Percentiles rank a stretch among this genome's conserved stretches.
Evolutionary conservation across 2,329 filamentous ascomycete genomes (phyloP).

Genomic region (Pyrenophora teres): DNA sequence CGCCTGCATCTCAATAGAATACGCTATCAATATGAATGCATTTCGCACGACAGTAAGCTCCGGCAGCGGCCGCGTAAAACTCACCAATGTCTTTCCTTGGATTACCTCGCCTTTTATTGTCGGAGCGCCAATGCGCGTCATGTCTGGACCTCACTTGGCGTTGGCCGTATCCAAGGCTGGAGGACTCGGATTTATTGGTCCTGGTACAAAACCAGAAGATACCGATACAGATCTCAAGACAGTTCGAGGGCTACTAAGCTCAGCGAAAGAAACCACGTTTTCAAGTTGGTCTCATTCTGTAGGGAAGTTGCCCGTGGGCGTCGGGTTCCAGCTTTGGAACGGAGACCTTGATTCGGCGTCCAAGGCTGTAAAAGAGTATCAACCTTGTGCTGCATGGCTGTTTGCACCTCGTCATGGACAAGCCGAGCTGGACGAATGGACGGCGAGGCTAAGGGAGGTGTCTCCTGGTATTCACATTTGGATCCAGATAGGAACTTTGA

Average conservation of each 20-base stretch:
- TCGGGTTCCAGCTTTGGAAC: constrained; percentile 64
- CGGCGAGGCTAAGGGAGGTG: constrained; percentile 32
- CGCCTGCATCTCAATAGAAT: neutral
- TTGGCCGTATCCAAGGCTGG: constrained; percentile 61
- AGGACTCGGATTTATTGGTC: constrained; percentile 48
- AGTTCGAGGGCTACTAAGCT: constrained; percentile 3
- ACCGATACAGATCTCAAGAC: constrained; percentile 24
- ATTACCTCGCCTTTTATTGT: constrained; percentile 59
- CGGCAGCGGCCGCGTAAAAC: neutral
- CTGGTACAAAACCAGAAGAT: constrained; percentile 43
- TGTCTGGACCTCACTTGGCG: constrained; percentile 60
- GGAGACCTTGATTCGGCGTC: constrained; percentile 52
- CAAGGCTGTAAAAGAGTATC: constrained; percentile 58
- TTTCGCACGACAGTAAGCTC: constrained; percentile 2
- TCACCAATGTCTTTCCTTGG: constrained; percentile 53
- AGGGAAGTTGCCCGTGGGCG: constrained; percentile 55
- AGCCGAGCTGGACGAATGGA: constrained; percentile 42
- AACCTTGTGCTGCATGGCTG: constrained; percentile 66
- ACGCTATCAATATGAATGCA: constrained; percentile 1
- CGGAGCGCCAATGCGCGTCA: constrained; percentile 68
- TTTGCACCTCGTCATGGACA: constrained; percentile 59
- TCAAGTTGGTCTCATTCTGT: constrained; percentile 8
- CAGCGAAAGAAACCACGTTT: neutral
- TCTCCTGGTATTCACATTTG: constrained; percentile 55
- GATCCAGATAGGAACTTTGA: constrained; percentile 64